These are phyloP conservation scores for Citrullus colocynthis DNA, from an alignment of 306 rosid species.

Conservation along the genomic window DNA sequence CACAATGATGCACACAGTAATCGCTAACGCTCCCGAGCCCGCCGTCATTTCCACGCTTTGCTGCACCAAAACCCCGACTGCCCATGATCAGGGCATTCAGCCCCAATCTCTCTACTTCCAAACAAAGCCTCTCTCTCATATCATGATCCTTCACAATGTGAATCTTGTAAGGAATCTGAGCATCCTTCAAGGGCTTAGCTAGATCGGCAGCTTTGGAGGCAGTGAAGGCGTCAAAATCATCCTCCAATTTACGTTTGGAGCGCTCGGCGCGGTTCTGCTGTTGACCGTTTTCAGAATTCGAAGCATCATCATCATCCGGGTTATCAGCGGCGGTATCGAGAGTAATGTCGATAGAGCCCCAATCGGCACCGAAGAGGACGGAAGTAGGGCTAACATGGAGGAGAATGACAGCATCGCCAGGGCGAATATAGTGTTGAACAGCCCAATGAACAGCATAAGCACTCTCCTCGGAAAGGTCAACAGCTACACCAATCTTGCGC, in stretches of 20 bases:
- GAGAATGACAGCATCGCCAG: slow-evolving; percentile 92
- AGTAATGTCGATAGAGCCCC: slow-evolving; percentile 81
- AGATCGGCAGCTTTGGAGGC: slow-evolving; percentile 67
- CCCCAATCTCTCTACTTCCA: slow-evolving; percentile 89
- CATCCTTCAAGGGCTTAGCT: slow-evolving; percentile 57
- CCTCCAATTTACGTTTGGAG: slow-evolving; percentile 40
- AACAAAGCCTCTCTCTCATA: slow-evolving; percentile 85
- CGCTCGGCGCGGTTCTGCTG: slow-evolving; percentile 17
- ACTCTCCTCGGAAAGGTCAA: slow-evolving; percentile 88
- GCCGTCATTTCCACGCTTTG: slow-evolving; percentile 68
- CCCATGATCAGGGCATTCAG: slow-evolving; percentile 94
- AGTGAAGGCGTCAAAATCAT: slow-evolving; percentile 84
- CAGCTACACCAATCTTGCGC: slow-evolving; percentile 88
- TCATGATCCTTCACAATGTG: slow-evolving; percentile 97
- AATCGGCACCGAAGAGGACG: slow-evolving; percentile 92
- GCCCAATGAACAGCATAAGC: slow-evolving; percentile 98
- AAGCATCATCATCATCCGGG: slow-evolving; percentile 22
- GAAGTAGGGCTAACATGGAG: slow-evolving; percentile 95
- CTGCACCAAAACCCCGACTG: slow-evolving; percentile 87
- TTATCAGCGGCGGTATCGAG: slow-evolving; percentile 29
- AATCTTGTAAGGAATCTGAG: slow-evolving; percentile 94
- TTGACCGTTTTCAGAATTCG: neutral
- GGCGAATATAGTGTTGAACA: slow-evolving; percentile 82
- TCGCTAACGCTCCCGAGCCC: slow-evolving; percentile 92
- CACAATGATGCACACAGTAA: slow-evolving; percentile 90